These are phyloP conservation scores for Corynascus novoguineensis DNA, from an alignment of 495 filamentous ascomycete genomes.

Conservation along the genomic window DNA sequence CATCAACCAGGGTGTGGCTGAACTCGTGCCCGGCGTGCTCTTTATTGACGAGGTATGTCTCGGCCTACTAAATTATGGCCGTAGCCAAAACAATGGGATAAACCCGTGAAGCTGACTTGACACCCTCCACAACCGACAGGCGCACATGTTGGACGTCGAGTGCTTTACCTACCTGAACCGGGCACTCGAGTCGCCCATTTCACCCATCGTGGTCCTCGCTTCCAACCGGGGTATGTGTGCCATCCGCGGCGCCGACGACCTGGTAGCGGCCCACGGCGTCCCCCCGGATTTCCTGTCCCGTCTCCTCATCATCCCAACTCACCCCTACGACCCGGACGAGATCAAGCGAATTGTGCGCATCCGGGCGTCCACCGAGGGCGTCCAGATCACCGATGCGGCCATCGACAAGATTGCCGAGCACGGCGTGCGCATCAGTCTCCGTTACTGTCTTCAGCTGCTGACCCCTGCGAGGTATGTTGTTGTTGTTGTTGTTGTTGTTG, in stretches of 20 bases:
- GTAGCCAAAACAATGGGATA: not conserved
- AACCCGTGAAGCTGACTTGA: conserved; percentile 20
- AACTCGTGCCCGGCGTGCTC: conserved; percentile 91
- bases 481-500: too few species aligned
- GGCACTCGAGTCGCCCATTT: conserved; percentile 85
- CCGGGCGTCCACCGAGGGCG: conserved; percentile 72
- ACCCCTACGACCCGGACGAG: conserved; percentile 75
- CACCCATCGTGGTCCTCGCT: conserved; percentile 93
- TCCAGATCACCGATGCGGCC: conserved; percentile 73
- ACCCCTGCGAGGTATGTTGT: conserved; percentile 67
- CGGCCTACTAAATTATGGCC: not conserved
- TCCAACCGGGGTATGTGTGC: conserved; percentile 90
- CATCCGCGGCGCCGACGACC: conserved; percentile 78
- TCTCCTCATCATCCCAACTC: conserved; percentile 90
- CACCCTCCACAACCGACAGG: conserved; percentile 45
- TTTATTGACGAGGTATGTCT: conserved; percentile 91
- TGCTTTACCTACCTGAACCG: conserved; percentile 98
- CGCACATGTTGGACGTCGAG: conserved; percentile 98
- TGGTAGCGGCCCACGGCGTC: conserved; percentile 83
- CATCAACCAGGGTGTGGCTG: conserved; percentile 96
- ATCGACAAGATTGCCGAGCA: conserved; percentile 79
- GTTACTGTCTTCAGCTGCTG: conserved; percentile 88
- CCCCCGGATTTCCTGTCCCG: conserved; percentile 88
- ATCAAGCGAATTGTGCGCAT: conserved; percentile 84
- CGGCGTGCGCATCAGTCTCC: conserved; percentile 77